Base-by-base conservation (phyloP, 805 yeast species). In the Metschnikowia cerradonensis region DNA sequence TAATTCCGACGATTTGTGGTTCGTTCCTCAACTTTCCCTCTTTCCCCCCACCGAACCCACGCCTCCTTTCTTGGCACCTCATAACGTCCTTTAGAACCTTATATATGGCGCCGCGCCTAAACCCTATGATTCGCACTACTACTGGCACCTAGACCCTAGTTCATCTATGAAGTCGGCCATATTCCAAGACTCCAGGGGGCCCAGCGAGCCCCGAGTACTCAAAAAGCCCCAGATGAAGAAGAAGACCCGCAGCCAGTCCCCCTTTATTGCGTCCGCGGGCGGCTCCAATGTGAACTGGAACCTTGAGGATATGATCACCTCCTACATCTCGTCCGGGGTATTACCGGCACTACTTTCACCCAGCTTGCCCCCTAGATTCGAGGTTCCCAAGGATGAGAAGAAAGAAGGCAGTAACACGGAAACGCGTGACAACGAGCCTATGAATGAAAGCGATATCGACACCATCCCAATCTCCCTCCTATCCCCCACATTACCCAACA, bases 311-410 rank as follows among this genome's bases (percentile, higher is more conserved):
- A 60, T 73, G 64, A 50, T 72, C 31, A 22, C 58, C 33, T 60
- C 68, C 26, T 73, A 71, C 55, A 61, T 64, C 13, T 68, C 69
- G 4, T 54, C 58, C 6, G 72, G 73, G 2, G 31, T 46, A 2
- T 62, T 73, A 40, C 78, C 78, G 5, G 68, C 72, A 0, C 67
- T 66, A 6, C 60, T 73, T 23, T 71, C 76, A 6, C 78, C 78
- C 1, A 67, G 72, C 1, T 53, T 73, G 5, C 78, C 77, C 2
- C 61, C 62, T 13, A 47, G 52, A 15, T 56, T 51, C 22, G 52
- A 45, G n/a, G 20, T 14, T 3, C 33, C 41, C 10, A 45, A 50
- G 15, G 30, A 43, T 2, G 42, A 37, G 15, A 48, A 36, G n/a
- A 36, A 32, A 11, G 40, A 41, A 6, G 19, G 3, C 6, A 33